Base-by-base conservation (phyloP, 345 rosid species). In the Populus alba region DNA sequence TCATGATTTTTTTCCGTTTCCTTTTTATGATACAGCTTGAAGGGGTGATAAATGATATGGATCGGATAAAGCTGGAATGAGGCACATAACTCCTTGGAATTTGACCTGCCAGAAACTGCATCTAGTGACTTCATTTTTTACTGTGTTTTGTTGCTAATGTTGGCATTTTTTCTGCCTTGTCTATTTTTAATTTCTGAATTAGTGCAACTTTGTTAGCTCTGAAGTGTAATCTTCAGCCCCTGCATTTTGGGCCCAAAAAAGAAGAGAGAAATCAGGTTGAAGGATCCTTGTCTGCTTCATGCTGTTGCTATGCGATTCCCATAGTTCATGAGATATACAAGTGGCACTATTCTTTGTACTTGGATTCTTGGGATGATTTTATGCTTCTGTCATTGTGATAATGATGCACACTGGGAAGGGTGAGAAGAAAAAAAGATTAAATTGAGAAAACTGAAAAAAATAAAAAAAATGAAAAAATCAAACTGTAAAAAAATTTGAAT, bases 31-130 rank as follows among this genome's bases (percentile, higher is more conserved):
- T 75, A 72, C 88, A 96, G 98, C 94, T 96, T 84, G 99, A 96
- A 89, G 92, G 93, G 18, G 85, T 91, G 87, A 94, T 96, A 53
- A 90, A 85, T 71, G 94, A 91, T 78, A 85, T 94, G 91, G 98
- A 94, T 80, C 84, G 91, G 76, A 73, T 91, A 81, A 88, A 87
- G 87, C 88, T 96, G 85, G 98, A 92, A 5, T 96, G 87, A 87
- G 77, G 57, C 70, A 47, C 17, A 5, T 8, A 39, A 39, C 45
- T 33, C 12, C 45, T 41, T 43, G 38, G 75, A 45, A 37, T 43
- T 62, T 43, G 29, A 68, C 22, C 7, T 22, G 67, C 37, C 38
- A 23, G 5, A 4, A 51, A 2, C 9, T 61, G 47, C 25, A 0
- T 35, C 55, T 15, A 59, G 63, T 7, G 22, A 33, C 9, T 13